Conservation (phyloP, 1,284 basidiomycete species). For the Psilocybe mexicana region DNA sequence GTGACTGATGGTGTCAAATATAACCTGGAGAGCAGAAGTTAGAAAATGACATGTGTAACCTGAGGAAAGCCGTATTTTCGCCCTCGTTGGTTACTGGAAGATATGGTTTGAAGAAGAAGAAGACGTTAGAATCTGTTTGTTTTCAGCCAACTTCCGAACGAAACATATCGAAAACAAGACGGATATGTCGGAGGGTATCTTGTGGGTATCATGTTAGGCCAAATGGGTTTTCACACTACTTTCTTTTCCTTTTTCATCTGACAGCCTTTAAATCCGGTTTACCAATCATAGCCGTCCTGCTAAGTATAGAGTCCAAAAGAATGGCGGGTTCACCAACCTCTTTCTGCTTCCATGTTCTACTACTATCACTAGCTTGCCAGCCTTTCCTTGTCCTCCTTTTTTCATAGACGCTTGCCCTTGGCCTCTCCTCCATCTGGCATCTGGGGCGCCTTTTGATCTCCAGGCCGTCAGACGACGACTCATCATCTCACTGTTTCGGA, state of each 20-base stretch:
- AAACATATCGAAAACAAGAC: no score
- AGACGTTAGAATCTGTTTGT: neutral
- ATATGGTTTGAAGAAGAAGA: neutral
- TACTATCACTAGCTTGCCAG: neutral
- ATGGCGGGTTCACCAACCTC: constrained; percentile 2
- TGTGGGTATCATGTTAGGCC: constrained; percentile 18
- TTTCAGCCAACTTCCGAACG: constrained; percentile 3
- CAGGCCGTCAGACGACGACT: neutral
- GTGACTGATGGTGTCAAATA: constrained; percentile 20
- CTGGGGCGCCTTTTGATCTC: neutral
- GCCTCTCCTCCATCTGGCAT: neutral
- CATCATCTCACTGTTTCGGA: neutral
- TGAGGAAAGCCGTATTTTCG: constrained; percentile 13
- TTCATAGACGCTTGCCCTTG: neutral
- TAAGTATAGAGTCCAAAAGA: neutral
- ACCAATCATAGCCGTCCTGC: constrained; percentile 2
- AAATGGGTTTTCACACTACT: constrained; percentile 17
- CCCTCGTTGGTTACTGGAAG: constrained; percentile 13
- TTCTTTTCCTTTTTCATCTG: neutral
- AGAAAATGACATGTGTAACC: constrained; percentile 3
- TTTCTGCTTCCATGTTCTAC: neutral
- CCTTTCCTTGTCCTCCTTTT: neutral
- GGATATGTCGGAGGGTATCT: constrained; percentile 25
- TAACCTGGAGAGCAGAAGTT: constrained; percentile 5
- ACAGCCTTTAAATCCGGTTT: constrained; percentile 16